These are phyloP conservation scores for Carpinus viminea DNA, from an alignment of 306 rosid genomes.

Conservation along the genomic window DNA sequence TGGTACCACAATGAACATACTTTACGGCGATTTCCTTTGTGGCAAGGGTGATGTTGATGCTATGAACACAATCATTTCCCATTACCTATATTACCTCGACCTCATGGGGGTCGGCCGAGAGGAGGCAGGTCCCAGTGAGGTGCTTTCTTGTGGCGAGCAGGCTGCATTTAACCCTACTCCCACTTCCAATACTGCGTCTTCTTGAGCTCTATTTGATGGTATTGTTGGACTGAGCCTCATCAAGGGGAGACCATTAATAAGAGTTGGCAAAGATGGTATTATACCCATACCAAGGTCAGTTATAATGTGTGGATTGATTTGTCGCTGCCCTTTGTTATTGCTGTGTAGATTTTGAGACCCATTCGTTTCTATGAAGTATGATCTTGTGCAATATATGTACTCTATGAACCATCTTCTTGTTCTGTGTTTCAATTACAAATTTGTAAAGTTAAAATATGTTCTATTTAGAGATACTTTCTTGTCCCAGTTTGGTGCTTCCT, in stretches of 20 bases:
- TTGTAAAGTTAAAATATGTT: conserved; percentile 5
- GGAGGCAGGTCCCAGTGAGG: conserved; percentile 62
- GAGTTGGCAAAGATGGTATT: conserved; percentile 31
- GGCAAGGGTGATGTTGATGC: conserved; percentile 77
- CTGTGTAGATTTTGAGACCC: conserved; percentile 23
- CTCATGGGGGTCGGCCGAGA: conserved; percentile 80
- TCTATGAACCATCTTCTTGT: conserved; percentile 9
- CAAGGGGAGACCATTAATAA: conserved; percentile 43
- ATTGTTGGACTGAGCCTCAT: conserved; percentile 37
- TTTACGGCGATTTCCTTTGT: conserved; percentile 70
- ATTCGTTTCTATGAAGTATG: conserved; percentile 18
- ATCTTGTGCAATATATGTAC: conserved; percentile 17
- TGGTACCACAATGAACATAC: conserved; percentile 90
- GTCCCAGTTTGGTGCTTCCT: background rate
- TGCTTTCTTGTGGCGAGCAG: conserved; percentile 77
- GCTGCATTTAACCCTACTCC: conserved; percentile 66
- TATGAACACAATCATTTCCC: conserved; percentile 81
- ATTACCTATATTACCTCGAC: conserved; percentile 74
- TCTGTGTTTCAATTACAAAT: conserved; percentile 21
- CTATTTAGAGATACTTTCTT: background rate
- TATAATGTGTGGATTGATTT: conserved; percentile 11
- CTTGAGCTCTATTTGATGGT: conserved; percentile 42
- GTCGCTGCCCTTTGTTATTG: conserved; percentile 10
- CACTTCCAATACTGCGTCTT: conserved; percentile 39
- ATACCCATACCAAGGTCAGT: conserved; percentile 20